Conservation (phyloP, 805 yeast genomes). For the Tetrapisispora phaffii region DNA sequence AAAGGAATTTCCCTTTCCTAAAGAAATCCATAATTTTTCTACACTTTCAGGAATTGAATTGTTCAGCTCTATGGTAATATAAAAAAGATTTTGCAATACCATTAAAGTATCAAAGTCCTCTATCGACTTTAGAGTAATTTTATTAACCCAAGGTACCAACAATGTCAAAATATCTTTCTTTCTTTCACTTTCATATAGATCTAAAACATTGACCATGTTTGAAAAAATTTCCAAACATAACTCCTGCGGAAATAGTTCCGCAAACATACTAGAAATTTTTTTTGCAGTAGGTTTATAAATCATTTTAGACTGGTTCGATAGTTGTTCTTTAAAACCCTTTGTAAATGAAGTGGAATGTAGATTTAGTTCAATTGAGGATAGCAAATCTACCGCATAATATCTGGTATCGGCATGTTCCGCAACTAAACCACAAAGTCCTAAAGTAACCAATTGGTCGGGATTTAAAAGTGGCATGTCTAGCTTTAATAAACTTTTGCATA, state of each 20-base stretch:
- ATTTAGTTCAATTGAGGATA: slow-evolving; percentile 54
- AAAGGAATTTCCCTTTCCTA: slow-evolving; percentile 64
- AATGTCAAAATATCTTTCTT: slow-evolving; percentile 74
- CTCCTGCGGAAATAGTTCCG: slow-evolving; percentile 48
- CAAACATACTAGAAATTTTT: slow-evolving; percentile 66
- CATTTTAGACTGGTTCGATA: slow-evolving; percentile 66
- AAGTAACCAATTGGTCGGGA: slow-evolving; percentile 59
- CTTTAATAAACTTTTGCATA: slow-evolving; percentile 54
- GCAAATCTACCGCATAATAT: slow-evolving; percentile 58
- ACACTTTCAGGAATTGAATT: slow-evolving; percentile 73
- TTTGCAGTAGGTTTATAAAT: slow-evolving; percentile 82
- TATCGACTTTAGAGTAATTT: slow-evolving; percentile 50
- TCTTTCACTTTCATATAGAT: slow-evolving; percentile 43
- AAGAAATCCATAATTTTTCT: slow-evolving; percentile 90
- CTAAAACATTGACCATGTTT: slow-evolving; percentile 62
- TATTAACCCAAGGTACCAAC: slow-evolving; percentile 86
- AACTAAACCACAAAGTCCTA: slow-evolving; percentile 73
- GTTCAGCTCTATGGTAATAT: slow-evolving; percentile 71
- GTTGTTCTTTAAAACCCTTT: slow-evolving; percentile 54
- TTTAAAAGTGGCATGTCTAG: slow-evolving; percentile 40
- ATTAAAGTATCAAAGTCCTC: slow-evolving; percentile 43
- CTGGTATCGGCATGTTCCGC: slow-evolving; percentile 61
- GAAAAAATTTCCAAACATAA: slow-evolving; percentile 54
- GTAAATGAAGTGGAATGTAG: slow-evolving; percentile 46
- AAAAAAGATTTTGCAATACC: slow-evolving; percentile 75